Conservation (phyloP, 768 basidiomycete genomes). For the Boletales sp. region DNA sequence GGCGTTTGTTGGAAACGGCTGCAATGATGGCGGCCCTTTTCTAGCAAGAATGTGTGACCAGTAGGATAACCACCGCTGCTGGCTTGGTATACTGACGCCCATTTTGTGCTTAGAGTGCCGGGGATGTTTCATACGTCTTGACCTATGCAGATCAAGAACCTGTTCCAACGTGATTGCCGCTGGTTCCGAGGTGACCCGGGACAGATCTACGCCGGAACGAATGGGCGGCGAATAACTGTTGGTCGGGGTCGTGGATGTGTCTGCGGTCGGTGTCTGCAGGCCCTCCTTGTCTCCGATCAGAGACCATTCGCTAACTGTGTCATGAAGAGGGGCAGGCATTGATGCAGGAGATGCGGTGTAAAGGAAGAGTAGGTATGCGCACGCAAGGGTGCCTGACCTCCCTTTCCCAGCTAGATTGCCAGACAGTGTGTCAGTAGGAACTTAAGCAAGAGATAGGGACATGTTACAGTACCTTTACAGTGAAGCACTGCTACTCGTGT, state of each 20-base stretch:
- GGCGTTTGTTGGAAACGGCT: constrained; percentile 24
- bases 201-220: constrained; percentile 2
- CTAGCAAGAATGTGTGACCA: constrained; percentile 65
- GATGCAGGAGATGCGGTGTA: constrained; percentile 44
- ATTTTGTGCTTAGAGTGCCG: constrained; percentile 33
- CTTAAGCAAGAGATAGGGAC: not conserved
- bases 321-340: constrained; percentile 1
- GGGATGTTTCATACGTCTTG: constrained; percentile 58
- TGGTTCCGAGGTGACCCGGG: constrained; percentile 17
- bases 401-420: constrained; percentile 65
- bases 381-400: constrained; percentile 82
- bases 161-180: constrained; percentile 41
- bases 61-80: constrained; percentile 75
- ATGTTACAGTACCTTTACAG: constrained; percentile 63
- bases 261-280: constrained; percentile 8
- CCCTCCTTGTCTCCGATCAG: constrained; percentile 20
- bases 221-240: not conserved
- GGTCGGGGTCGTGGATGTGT: not conserved
- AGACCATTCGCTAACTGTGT: constrained; percentile 20
- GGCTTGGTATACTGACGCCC: constrained; percentile 80
- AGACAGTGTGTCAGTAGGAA: constrained; percentile 4
- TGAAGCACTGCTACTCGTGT: constrained; percentile 78
- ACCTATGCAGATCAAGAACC: constrained; percentile 67
- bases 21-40: constrained; percentile 51
- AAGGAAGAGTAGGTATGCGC: constrained; percentile 71